Evolutionary conservation across 192 early-diverging fungal genomes (phyloP).

Genomic region (Powellomyces hirtus): DNA sequence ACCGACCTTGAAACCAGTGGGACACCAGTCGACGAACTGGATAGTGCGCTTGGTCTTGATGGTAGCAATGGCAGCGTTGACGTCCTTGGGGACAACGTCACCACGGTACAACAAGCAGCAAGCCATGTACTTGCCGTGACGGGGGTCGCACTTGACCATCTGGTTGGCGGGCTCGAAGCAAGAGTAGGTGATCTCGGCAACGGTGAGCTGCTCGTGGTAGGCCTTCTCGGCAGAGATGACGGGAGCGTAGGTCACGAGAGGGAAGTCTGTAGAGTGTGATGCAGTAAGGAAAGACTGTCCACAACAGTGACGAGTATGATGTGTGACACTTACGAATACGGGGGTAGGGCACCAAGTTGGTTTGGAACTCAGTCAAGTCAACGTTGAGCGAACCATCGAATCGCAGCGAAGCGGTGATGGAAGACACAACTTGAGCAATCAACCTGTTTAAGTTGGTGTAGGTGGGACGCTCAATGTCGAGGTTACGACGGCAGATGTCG

Average conservation of each 20-base stretch:
- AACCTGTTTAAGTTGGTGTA: constrained; percentile 97
- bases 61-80: constrained; percentile 82
- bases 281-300: background rate
- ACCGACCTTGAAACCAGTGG: constrained; percentile 99
- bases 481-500: constrained; percentile 97
- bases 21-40: constrained; percentile 99
- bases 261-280: constrained; percentile 69
- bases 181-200: constrained; percentile 92
- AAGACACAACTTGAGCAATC: constrained; percentile 98
- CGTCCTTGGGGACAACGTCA: constrained; percentile 98
- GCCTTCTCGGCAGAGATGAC: constrained; percentile 94
- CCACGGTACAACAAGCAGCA: constrained; percentile 99
- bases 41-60: constrained; percentile 97
- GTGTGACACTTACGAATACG: constrained; percentile 66
- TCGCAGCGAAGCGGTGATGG: constrained; percentile 98
- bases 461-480: constrained; percentile 94
- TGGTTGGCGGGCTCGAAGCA: constrained; percentile 99
- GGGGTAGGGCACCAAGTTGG: constrained; percentile 99
- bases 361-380: constrained; percentile 99
- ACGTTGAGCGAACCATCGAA: constrained; percentile 99
- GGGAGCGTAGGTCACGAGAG: constrained; percentile 94
- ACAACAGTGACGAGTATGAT: background rate
- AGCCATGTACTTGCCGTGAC: constrained; percentile 98
- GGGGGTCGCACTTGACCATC: constrained; percentile 99
- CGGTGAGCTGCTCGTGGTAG: constrained; percentile 93